Base-by-base conservation (phyloP, 192 early-diverging fungal genomes). In the Backusella tuberculispora region DNA sequence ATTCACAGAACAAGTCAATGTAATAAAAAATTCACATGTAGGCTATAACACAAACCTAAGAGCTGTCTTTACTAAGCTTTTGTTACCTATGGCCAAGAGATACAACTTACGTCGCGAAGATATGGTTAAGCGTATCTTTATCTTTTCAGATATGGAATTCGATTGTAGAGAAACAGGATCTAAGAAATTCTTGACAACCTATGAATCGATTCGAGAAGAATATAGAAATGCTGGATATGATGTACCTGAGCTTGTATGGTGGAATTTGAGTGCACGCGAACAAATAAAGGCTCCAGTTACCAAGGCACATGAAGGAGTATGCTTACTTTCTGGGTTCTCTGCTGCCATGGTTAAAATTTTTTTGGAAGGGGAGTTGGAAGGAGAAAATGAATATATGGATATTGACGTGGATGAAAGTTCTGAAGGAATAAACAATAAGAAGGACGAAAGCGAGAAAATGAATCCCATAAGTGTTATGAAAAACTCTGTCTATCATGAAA, bases 111-210 rank as follows among this genome's bases (percentile, higher is more conserved):
- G 44, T 1, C 50, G 76, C n/a, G 65, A 85, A 44, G 80, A 80
- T 6, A 85, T 87, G 85, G 79, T 85, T 13, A 83, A 87, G 77
- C 82, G 82, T 6, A 50, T 87, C 69, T 84, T 87, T 73, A 63
- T 87, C 13, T 82, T 87, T 38, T 79, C 84, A 3, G 85, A 87
- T 47, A 87, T 87, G 84, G 80, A 87, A 67, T 87, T 87, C 69
- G 77, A 86, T 19, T 1, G 3, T 12, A 41, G 29, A 6, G 40
- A 6, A 42, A 34, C 34, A 14, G 37, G n/a, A 5, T 65, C 63
- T 8, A 66, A 43, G 0, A 65, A 77, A 15, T 37, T 66, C 38
- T 63, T 66, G 8, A 87, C 85, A 8, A 83, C 80, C 24, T 85
- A 82, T 65, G 47, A 76, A 12, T 50, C 66, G 40, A 63, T 83